Percentiles rank a stretch among this genome's conserved stretches.
phyloP scores from a whole-genome alignment of 805 yeast genomes.

The Crinitomyces ghanaensis region DNA sequence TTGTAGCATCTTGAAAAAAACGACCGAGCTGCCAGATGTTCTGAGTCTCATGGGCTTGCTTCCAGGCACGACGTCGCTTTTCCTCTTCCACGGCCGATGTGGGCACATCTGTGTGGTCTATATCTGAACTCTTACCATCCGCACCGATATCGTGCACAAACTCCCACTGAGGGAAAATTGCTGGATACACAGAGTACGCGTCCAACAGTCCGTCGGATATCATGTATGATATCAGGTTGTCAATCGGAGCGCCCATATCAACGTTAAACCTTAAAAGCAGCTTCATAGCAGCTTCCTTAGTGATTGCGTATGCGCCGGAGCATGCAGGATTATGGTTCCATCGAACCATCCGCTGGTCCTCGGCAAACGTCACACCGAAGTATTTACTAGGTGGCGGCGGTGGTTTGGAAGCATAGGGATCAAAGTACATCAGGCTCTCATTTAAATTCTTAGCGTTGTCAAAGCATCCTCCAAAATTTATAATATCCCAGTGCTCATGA shows the following conservation, averaged over 20 bases:
- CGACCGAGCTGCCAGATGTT: no score
- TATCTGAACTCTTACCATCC: conserved; percentile 6
- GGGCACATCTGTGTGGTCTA: no score
- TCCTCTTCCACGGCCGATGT: conserved; percentile 1
- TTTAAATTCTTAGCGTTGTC: conserved; percentile 4
- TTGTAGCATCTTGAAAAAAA: no score
- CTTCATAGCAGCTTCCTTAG: conserved; percentile 9
- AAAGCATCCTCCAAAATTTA: conserved; percentile 9
- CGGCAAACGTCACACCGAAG: neutral
- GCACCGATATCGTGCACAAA: conserved; percentile 9
- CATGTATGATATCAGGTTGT: conserved; percentile 6
- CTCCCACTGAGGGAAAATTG: conserved; percentile 7
- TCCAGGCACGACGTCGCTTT: neutral
- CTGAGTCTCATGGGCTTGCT: neutral
- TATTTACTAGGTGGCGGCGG: conserved; percentile 1
- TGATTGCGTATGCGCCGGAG: conserved; percentile 11
- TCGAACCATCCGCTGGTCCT: conserved; percentile 8
- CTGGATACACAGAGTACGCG: conserved; percentile 9
- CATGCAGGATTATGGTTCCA: conserved; percentile 6
- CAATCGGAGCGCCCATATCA: conserved; percentile 9
- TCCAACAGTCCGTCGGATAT: conserved; percentile 5
- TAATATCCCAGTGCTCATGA: conserved; percentile 10
- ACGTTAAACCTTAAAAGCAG: conserved; percentile 8
- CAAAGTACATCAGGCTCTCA: conserved; percentile 3
- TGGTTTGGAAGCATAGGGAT: conserved; percentile 7